These are phyloP conservation scores for Chamaecyparis obtusa DNA, from an alignment of 75 land plant species.

Conservation along the genomic window DNA sequence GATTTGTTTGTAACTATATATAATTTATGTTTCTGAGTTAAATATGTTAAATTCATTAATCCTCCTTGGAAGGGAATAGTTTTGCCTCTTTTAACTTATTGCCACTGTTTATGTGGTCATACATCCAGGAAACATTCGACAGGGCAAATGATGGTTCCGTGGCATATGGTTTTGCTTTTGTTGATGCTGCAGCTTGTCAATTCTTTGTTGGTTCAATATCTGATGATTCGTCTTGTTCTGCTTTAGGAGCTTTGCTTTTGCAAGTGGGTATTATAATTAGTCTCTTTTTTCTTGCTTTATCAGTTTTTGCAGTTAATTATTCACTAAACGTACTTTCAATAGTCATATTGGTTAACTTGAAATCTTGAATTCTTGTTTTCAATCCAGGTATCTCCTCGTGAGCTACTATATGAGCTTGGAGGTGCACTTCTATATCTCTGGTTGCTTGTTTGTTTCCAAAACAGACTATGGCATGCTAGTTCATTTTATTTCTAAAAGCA, in stretches of 20 bases:
- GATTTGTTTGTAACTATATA: background rate
- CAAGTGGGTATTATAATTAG: constrained; percentile 48
- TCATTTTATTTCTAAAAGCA: background rate
- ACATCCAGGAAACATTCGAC: background rate
- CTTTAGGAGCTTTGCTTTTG: constrained; percentile 75
- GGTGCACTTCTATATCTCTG: constrained; percentile 35
- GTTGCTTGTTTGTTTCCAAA: constrained; percentile 12
- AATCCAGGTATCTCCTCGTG: constrained; percentile 82
- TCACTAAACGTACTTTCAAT: background rate
- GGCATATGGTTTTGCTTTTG: constrained; percentile 86
- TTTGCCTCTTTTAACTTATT: background rate
- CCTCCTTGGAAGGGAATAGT: background rate
- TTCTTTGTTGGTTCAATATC: constrained; percentile 78
- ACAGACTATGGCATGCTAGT: background rate
- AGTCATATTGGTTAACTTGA: background rate
- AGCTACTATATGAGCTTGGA: constrained; percentile 73
- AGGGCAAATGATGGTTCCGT: constrained; percentile 27
- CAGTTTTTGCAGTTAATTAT: constrained; percentile 7
- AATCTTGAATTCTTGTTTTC: background rate
- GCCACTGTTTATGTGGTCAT: background rate
- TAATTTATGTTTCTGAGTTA: background rate
- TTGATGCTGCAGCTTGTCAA: constrained; percentile 89
- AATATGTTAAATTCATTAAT: background rate
- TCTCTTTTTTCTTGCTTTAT: background rate
- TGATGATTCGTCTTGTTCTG: constrained; percentile 80